Evolutionary conservation across 2,329 filamentous ascomycete species (phyloP).

Genomic region (Pyrenophora teres): DNA sequence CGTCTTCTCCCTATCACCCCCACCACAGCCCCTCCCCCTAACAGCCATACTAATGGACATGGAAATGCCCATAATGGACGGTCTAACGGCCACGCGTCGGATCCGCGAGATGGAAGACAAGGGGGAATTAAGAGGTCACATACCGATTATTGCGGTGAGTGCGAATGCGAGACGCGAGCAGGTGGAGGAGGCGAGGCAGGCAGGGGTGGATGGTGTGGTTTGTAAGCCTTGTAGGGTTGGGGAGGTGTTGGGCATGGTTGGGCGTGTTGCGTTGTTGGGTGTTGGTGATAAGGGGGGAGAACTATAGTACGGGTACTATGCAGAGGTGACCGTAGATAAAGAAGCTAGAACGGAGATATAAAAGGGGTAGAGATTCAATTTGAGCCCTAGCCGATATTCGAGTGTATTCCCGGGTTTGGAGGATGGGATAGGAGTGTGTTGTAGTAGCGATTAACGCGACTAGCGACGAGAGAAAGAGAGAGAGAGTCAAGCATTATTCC

Average conservation of each 20-base stretch:
- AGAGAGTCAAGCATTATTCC: too few species aligned
- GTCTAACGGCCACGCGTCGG: slow-evolving; percentile 24
- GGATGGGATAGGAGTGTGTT: too few species aligned
- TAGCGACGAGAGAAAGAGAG: too few species aligned
- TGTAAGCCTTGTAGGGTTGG: slow-evolving; percentile 69
- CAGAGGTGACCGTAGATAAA: too few species aligned
- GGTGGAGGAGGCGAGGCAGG: slow-evolving; percentile 18
- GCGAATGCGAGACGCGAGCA: slow-evolving; percentile 40
- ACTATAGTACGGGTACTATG: too few species aligned
- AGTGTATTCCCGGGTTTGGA: too few species aligned
- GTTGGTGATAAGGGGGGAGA: too few species aligned
- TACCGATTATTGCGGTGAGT: slow-evolving; percentile 35
- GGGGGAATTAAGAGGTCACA: slow-evolving; percentile 16
- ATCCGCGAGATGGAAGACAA: slow-evolving; percentile 26
- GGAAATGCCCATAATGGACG: slow-evolving; percentile 44
- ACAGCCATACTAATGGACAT: slow-evolving; percentile 29
- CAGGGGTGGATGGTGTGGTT: slow-evolving; percentile 59
- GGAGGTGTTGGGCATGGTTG: slow-evolving; percentile 4
- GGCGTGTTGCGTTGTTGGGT: neutral
- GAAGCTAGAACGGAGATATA: too few species aligned
- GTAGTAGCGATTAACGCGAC: too few species aligned
- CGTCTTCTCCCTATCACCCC: neutral
- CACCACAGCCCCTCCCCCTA: neutral
- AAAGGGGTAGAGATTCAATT: too few species aligned
- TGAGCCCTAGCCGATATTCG: too few species aligned